Percentiles rank a stretch among this genome's conserved stretches.
phyloP scores from a whole-genome alignment of 2,329 filamentous ascomycete genomes.

The Gyromitra esculenta region DNA sequence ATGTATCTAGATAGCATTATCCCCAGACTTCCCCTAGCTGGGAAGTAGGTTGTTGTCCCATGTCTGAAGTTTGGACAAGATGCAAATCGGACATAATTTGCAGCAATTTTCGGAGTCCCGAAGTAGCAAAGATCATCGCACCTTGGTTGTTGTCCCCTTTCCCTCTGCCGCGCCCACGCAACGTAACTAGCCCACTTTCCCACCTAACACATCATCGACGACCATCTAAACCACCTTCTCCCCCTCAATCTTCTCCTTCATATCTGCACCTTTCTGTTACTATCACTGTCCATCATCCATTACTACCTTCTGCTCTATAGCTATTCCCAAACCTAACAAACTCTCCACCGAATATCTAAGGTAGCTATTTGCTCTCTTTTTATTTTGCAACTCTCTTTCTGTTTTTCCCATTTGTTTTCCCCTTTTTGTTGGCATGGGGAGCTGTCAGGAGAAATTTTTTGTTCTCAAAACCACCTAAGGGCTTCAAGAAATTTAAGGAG shows the following conservation, averaged over 20 bases:
- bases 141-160: slow-evolving; percentile 53
- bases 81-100: slow-evolving; percentile 52
- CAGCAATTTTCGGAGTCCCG: slow-evolving; percentile 45
- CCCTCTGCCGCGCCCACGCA: slow-evolving; percentile 50
- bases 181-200: slow-evolving; percentile 51
- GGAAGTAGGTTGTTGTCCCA: slow-evolving; percentile 33
- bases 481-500: slow-evolving; percentile 14
- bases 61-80: slow-evolving; percentile 41
- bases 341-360: slow-evolving; percentile 48
- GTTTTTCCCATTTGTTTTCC: slow-evolving; percentile 26
- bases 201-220: slow-evolving; percentile 51
- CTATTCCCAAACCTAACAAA: slow-evolving; percentile 35
- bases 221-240: slow-evolving; percentile 47
- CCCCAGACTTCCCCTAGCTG: slow-evolving; percentile 13
- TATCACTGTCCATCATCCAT: slow-evolving; percentile 44
- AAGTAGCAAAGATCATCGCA: slow-evolving; percentile 44
- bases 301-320: slow-evolving; percentile 44
- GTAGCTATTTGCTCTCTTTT: slow-evolving; percentile 38
- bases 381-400: slow-evolving; percentile 12
- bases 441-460: slow-evolving; percentile 11
- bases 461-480: slow-evolving; percentile 14
- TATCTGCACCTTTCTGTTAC: slow-evolving; percentile 44
- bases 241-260: slow-evolving; percentile 43
- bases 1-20: slow-evolving; percentile 14
- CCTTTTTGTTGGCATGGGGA: slow-evolving; percentile 23